Base-by-base conservation (phyloP, 208 protist species). In the Trichomonas tenax region DNA sequence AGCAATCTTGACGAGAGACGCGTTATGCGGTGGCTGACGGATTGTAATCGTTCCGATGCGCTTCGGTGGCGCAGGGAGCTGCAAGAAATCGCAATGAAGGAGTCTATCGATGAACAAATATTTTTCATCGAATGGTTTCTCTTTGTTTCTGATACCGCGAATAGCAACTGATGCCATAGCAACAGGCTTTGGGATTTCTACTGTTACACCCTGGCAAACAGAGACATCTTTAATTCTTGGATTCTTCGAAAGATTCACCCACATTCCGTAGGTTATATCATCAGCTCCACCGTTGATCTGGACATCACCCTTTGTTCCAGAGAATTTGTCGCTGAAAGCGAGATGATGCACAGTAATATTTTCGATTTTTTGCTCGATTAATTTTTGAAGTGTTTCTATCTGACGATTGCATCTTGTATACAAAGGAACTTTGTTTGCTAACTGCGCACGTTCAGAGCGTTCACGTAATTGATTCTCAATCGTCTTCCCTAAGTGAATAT, bases 221-320 rank as follows among this genome's bases (percentile, higher is more conserved):
- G 81, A 40, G 1, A 93, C 45, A 48, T 93, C 86, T 51, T 51
- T 93, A 38, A 48, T 93, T 93, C 86, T 48, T 51, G 86, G 86
- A 51, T 93, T 93, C n/a, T 93, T 93, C 0, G 86, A 93, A 6
- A 93, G 15, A 31, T 93, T 93, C 51, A 93, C 86, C 86, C 86
- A 93, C 44, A 93, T 93, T 17, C 86, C 86, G 46, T 48, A 93
- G 2, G 14, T 51, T 14, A 93, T 48, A 41, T 41, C 86, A 51
- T 93, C 86, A 38, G 44, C 2, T 93, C 14, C 44, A 41, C n/a
- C 40, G n/a, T 34, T 51, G 17, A 93, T 51, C 21, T 51, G 86
- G 0, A 93, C 86, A 34, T 93, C 86, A 51, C 45, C 45, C 31
- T 51, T 93, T 9, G 44, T 15, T 34, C 44, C 40, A 51, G 86